Conservation (phyloP, 2,329 filamentous ascomycete genomes). For the Aspergillus nomiae region DNA sequence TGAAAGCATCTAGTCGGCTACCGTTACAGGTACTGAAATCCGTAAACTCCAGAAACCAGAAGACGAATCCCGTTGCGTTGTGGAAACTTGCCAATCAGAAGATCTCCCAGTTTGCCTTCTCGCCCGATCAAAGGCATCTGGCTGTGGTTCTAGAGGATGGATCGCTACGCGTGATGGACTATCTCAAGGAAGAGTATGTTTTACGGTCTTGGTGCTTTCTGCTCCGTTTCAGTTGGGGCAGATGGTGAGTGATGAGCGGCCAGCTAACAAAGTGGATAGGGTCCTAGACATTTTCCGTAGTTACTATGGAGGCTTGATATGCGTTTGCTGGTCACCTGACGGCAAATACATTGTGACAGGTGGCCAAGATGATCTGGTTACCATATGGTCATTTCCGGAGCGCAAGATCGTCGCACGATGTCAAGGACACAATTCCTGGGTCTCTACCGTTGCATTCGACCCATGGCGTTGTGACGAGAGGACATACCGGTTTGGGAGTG, state of each 20-base stretch:
- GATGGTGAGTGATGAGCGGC: background rate
- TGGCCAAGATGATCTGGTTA: slow-evolving; percentile 92
- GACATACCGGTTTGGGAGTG: slow-evolving; percentile 93
- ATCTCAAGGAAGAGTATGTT: slow-evolving; percentile 80
- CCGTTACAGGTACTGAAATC: slow-evolving; percentile 80
- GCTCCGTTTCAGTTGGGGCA: background rate
- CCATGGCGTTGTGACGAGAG: slow-evolving; percentile 95
- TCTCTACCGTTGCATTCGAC: slow-evolving; percentile 90
- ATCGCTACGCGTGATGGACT: slow-evolving; percentile 85
- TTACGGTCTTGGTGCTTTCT: background rate
- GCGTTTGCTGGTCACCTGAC: slow-evolving; percentile 96
- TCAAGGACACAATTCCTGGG: slow-evolving; percentile 94
- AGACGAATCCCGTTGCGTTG: slow-evolving; percentile 84
- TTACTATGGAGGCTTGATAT: slow-evolving; percentile 91
- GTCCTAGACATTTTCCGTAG: slow-evolving; percentile 84
- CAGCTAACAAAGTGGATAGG: slow-evolving; percentile 46
- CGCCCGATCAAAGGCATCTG: slow-evolving; percentile 81
- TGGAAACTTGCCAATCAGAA: slow-evolving; percentile 93
- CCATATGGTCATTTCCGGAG: slow-evolving; percentile 90
- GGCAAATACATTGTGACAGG: slow-evolving; percentile 94
- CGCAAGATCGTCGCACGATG: slow-evolving; percentile 84
- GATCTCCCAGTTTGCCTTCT: slow-evolving; percentile 90
- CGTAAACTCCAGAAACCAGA: slow-evolving; percentile 90
- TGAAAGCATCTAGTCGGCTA: slow-evolving; percentile 28
- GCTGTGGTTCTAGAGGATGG: slow-evolving; percentile 93